Base-by-base conservation (phyloP, 768 basidiomycete genomes). In the Epithele typhae region DNA sequence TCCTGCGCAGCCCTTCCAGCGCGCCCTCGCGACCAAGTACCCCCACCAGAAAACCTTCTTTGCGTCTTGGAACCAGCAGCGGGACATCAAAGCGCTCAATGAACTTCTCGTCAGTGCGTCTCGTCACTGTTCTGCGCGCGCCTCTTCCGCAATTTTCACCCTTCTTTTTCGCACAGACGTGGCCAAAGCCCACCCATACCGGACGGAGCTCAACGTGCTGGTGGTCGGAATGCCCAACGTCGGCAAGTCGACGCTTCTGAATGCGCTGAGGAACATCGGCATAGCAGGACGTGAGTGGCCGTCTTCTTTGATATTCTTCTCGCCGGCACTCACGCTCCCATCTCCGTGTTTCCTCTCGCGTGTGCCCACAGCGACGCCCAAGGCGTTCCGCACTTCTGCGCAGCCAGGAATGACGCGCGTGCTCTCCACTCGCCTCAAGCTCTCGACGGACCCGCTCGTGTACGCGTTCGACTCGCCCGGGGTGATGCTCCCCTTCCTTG, bases 171-270 rank as follows among this genome's bases (percentile, higher is more conserved):
- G 27, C 8, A 30, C 52, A 91, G 87, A 79, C 57, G 75, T 89
- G 55, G 85, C 87, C 25, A 80, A 79, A 57, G 71, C 73, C 34
- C 76, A 83, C 61, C 80, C 80, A 41, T 78, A 88, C 52, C 75
- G 80, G 38, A 79, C 82, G 56, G 87, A 87, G 62, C 68, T 91
- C 55, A 92, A 93, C 57, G 85, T 97, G 6, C 76, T 97, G 2
- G 92, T 98, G 19, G 84, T 96, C 48, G 96, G 96, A 19, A 98
- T 99, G 95, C 96, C 96, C 15, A 98, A 98, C 64, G 92, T 97
- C 38, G 95, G 95, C 34, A 98, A 99, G 69, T 97, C 94, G 12
- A 94, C 91, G 2, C 67, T 98, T 41, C 71, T 99, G 11, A 99
- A 99, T 60, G 81, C 92, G 1, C 74, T 99, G 22, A 79, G 95